These are phyloP conservation scores for Fusarium sambucinum DNA, from an alignment of 2,329 filamentous ascomycete species.

Conservation along the genomic window DNA sequence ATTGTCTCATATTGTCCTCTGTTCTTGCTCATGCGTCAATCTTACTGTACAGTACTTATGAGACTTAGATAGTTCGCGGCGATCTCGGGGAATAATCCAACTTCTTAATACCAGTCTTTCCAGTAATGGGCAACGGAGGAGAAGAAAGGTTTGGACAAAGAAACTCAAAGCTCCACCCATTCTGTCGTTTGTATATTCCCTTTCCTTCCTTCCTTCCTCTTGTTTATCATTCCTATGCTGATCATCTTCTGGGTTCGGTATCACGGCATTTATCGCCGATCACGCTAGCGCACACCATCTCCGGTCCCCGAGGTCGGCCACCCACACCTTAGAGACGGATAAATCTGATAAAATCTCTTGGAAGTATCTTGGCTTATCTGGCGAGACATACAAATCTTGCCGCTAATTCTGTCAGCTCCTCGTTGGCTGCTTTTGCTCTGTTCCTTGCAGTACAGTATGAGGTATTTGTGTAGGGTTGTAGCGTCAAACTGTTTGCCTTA, in stretches of 20 bases:
- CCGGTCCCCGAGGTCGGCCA: background rate
- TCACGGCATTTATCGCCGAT: slow-evolving; percentile 27
- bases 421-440: background rate
- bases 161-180: slow-evolving; percentile 4
- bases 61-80: background rate
- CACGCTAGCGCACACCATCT: slow-evolving; percentile 21
- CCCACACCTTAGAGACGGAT: background rate
- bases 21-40: background rate
- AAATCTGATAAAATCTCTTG: slow-evolving; percentile 4
- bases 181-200: background rate
- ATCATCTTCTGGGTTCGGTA: slow-evolving; percentile 31
- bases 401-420: too few species aligned
- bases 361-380: background rate
- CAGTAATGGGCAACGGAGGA: background rate
- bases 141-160: background rate
- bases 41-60: background rate
- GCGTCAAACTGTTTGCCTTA: background rate
- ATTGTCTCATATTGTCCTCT: background rate
- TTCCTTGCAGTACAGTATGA: background rate
- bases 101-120: background rate
- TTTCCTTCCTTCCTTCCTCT: background rate
- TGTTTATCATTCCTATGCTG: slow-evolving; percentile 2
- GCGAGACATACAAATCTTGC: background rate
- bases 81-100: background rate
- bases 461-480: background rate